Evolutionary conservation across 805 yeast genomes (phyloP), one percentile per base, ranked within the genome.

Genomic region (Lachancea kluyveri): DNA sequence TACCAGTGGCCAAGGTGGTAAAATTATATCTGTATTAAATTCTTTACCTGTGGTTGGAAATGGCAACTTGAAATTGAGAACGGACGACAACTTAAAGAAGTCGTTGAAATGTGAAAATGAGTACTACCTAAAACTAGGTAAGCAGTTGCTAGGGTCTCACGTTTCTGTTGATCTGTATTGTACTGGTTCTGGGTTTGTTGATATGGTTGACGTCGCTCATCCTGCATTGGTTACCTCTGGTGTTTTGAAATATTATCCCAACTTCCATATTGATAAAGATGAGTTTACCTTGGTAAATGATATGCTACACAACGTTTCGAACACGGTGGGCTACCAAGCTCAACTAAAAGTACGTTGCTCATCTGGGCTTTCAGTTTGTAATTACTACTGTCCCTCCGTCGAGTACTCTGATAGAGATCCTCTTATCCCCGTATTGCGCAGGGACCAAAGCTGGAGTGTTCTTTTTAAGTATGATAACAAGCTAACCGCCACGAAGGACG

Each of bases 261-360:
- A 75, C 41, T 90, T 82, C 58, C 65, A 70, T 22, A 60, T 72
- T 13, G 77, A 74, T 31, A 65, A 82, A 31, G 96, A 92, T 56
- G 87, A 84, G 15, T 56, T 73, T 13, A 65, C 72, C 8, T 65
- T 85, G 31, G 70, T 75, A 7, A 70, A 77, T 26, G 82, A 81
- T 16, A 64, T 81, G 41, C 62, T 66, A n/a, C 60, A 64, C 21
- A 63, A 76, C 5, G 67, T 81, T 10, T 48, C 59, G 2, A 66
- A 67, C 16, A 60, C 72, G 3, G 57, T 59, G 4, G 97, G 94
- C 4, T 81, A 81, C 46, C 92, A 84, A 54, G 88, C 83, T 4
- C 80, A 80, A 43, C 59, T 90, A 42, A 87, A 87, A 50, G 72
- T 87, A 16, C 80, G 98, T 42, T 80, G 88, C 46, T 86, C 96